phyloP scores from a whole-genome alignment of 306 rosid species.

The Malus sieversii region DNA sequence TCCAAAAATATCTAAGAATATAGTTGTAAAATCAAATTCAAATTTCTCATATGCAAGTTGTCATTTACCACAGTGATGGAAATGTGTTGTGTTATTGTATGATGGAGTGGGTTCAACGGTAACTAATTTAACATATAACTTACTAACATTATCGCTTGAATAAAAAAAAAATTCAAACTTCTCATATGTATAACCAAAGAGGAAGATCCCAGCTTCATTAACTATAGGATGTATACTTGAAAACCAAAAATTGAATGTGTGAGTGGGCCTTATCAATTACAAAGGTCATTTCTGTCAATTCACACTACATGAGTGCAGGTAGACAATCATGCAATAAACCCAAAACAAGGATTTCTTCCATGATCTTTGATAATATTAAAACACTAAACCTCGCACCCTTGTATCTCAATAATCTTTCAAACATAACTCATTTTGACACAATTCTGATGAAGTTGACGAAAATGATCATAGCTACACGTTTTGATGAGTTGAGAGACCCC shows the following conservation, averaged over 20 bases:
- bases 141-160: no score
- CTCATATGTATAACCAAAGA: background rate
- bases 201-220: background rate
- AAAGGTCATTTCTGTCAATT: background rate
- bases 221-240: background rate
- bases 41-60: background rate
- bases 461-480: no score
- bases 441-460: no score
- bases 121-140: no score
- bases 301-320: background rate
- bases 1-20: background rate
- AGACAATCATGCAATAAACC: background rate
- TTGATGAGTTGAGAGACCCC: no score
- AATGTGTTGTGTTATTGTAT: no score
- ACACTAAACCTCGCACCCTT: constrained; percentile 21
- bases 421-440: no score
- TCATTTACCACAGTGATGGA: no score
- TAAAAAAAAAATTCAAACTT: background rate
- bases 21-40: no score
- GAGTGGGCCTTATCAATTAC: background rate
- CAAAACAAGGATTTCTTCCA: constrained; percentile 9
- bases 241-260: background rate
- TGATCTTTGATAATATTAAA: constrained; percentile 1
- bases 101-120: accelerated
- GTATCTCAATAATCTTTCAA: constrained; percentile 35